A percentile compares a stretch with the other conserved stretches of the same genome.
Conservation (phyloP, 305 asterid genomes). For the Euphrasia arctica region DNA sequence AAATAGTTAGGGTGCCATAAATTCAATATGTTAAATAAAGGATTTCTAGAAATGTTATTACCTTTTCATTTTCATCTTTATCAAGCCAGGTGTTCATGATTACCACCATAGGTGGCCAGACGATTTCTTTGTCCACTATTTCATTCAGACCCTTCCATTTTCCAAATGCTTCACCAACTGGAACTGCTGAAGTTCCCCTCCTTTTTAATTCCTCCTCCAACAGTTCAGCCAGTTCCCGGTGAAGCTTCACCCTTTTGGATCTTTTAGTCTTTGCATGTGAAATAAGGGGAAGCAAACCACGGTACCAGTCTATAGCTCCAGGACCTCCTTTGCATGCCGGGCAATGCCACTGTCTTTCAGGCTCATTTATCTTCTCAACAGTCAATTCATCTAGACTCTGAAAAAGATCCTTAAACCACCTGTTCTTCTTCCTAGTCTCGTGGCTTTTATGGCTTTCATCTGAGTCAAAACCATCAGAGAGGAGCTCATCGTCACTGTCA, state of each 20-base stretch:
- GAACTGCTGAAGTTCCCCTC: conserved; percentile 68
- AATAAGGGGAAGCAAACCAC: conserved; percentile 66
- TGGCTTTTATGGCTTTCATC: conserved; percentile 76
- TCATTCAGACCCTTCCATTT: conserved; percentile 56
- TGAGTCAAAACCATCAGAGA: conserved; percentile 66
- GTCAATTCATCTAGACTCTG: conserved; percentile 46
- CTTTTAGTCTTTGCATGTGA: conserved; percentile 61
- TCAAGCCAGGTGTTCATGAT: conserved; percentile 63
- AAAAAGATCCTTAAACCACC: conserved; percentile 62
- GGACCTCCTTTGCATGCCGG: conserved; percentile 82
- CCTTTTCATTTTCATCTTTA: conserved; percentile 59
- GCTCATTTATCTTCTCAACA: conserved; percentile 51
- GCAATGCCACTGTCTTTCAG: conserved; percentile 80
- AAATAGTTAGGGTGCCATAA: conserved; percentile 25
- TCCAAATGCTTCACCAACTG: conserved; percentile 60
- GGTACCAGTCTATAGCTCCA: conserved; percentile 78
- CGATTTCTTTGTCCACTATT: conserved; percentile 51
- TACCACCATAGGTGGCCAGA: conserved; percentile 85
- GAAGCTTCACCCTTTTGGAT: conserved; percentile 64
- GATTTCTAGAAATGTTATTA: conserved; percentile 16
- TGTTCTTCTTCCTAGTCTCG: conserved; percentile 57
- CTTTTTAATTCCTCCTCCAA: conserved; percentile 64
- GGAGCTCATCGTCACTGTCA: conserved; percentile 61
- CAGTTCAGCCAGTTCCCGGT: conserved; percentile 64
- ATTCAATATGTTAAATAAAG: conserved; percentile 9